Evolutionary conservation across 73 alveolate genomes (phyloP).

Genomic region (Tetrahymena thermophila): DNA sequence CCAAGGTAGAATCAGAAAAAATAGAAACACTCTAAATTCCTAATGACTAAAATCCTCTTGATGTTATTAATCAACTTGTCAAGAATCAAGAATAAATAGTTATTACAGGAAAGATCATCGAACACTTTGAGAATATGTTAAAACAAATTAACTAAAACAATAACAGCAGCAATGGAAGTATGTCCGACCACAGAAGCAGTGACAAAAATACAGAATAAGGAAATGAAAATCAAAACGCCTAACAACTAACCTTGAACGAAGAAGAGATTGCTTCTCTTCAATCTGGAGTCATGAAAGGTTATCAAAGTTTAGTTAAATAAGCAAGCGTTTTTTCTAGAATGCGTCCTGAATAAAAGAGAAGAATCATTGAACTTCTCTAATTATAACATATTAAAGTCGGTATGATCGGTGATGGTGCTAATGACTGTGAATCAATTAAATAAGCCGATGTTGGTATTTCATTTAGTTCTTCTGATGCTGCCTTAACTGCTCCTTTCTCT

Average conservation of each 20-base stretch:
- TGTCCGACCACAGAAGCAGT: background rate
- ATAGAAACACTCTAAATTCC: background rate
- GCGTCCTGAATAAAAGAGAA: conserved; percentile 32
- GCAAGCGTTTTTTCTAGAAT: conserved; percentile 30
- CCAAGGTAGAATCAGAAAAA: background rate
- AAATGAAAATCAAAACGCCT: background rate
- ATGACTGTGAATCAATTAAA: conserved; percentile 45
- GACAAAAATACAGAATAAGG: background rate
- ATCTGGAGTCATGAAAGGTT: background rate
- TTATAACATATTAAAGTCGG: conserved; percentile 10
- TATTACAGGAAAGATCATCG: background rate
- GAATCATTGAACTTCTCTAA: conserved; percentile 7
- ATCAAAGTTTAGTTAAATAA: background rate
- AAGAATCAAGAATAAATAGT: background rate
- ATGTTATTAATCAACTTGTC: background rate
- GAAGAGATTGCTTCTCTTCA: background rate
- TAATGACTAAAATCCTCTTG: background rate
- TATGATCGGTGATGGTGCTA: conserved; percentile 49
- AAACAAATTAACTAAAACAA: background rate
- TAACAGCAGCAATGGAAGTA: background rate
- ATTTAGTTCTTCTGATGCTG: conserved; percentile 34
- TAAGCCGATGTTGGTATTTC: conserved; percentile 40
- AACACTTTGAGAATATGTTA: background rate
- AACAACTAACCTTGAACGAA: background rate
- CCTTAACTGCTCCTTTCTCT: conserved; percentile 40